phyloP scores from a whole-genome alignment of 768 basidiomycete genomes.

The Termitomyces sp. region DNA sequence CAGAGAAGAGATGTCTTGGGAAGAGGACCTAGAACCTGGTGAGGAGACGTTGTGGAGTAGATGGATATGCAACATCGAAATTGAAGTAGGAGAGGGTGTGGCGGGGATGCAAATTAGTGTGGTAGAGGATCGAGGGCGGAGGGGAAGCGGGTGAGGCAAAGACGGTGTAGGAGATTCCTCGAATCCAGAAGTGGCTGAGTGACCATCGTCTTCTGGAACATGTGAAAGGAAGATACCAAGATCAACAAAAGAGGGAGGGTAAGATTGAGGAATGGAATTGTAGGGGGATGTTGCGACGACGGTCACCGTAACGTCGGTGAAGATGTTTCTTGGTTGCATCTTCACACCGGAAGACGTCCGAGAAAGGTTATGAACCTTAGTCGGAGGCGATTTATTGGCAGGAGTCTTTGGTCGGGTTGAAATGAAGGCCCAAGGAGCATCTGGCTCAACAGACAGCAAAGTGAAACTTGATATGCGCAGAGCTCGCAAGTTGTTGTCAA shows the following conservation, averaged over 20 bases:
- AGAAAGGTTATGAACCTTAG: slow-evolving; percentile 12
- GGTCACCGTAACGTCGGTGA: slow-evolving; percentile 43
- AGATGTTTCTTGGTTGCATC: slow-evolving; percentile 20
- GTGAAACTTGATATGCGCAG: slow-evolving; percentile 56
- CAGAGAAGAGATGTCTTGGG: slow-evolving; percentile 24
- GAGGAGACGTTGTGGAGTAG: slow-evolving; percentile 44
- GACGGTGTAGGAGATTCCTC: not conserved
- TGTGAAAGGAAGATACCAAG: slow-evolving; percentile 30
- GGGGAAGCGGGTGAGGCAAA: slow-evolving; percentile 29
- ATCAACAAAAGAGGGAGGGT: slow-evolving; percentile 26
- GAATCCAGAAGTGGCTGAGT: slow-evolving; percentile 10
- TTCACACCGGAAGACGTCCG: slow-evolving; percentile 19
- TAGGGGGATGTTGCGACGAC: slow-evolving; percentile 47
- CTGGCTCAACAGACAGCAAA: slow-evolving; percentile 54
- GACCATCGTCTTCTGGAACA: slow-evolving; percentile 26
- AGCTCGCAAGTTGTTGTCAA: slow-evolving; percentile 37
- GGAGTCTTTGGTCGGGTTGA: slow-evolving; percentile 19
- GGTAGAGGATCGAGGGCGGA: slow-evolving; percentile 54
- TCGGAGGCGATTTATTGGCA: slow-evolving; percentile 20
- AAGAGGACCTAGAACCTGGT: slow-evolving; percentile 20
- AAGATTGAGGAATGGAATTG: slow-evolving; percentile 35
- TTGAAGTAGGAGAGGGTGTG: slow-evolving; percentile 34
- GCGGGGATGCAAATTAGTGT: slow-evolving; percentile 54
- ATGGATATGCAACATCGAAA: slow-evolving; percentile 57
- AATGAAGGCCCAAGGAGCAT: slow-evolving; percentile 56